Base-by-base conservation (phyloP, 2,329 filamentous ascomycete species). In the Aureobasidium melanogenum region DNA sequence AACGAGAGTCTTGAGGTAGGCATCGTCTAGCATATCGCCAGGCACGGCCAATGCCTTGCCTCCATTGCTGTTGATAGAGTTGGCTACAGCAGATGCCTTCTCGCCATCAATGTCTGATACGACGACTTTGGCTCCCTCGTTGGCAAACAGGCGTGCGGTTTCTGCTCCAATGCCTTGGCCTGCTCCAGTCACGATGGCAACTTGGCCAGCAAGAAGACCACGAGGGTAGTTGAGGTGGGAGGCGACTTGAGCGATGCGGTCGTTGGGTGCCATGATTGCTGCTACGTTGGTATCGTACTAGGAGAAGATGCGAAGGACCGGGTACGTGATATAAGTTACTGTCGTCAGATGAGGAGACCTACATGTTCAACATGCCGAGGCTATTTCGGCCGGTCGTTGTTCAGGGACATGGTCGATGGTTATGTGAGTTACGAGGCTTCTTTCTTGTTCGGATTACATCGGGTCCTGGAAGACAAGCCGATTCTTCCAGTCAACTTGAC, bases 111-210 rank as follows among this genome's bases (percentile, higher is more conserved):
- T 90, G 75, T 96, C 91, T 26, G 89, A 87, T 48, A 96, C 80
- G 12, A 96, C 79, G 0, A 96, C 90, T 71, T 87, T 91, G 17
- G 91, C 90, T 26, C 91, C 91, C 74, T 96, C 90, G 63, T 91
- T 93, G 14, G 89, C 90, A 69, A 96, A 95, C 3, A 95, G 76
- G 10, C 86, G 81, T 8, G 91, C 91, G 34, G 87, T 82, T 76
- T 96, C 91, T 30, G 90, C 91, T 26, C 91, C 91, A 72, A 96
- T 96, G 63, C 91, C 91, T 73, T 95, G 90, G 9, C 89, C 90
- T 19, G 86, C 85, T 47, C 91, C 90, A 2, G 91, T 96, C 72
- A 96, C 88, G 73, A 96, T 95, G 69, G 91, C 91, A 17, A 88
- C 84, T 72, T 96, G 90, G 57, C 88, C 88, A 32, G 82, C 82